These are phyloP conservation scores for Aspergillus hortae DNA, from an alignment of 2,329 filamentous ascomycete species.

Conservation along the genomic window DNA sequence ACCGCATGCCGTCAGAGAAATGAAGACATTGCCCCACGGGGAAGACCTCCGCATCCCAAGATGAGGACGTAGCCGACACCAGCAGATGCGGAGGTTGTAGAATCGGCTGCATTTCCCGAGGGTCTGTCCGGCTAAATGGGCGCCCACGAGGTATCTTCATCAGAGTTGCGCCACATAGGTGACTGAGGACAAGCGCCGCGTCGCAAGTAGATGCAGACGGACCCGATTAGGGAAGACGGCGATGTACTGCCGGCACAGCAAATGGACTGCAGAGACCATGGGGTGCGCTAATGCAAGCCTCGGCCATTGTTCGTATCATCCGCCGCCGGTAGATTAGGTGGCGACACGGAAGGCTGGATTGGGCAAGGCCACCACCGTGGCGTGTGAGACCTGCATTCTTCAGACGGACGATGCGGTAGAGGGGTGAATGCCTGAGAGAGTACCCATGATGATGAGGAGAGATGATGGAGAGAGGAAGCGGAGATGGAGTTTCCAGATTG, in stretches of 20 bases:
- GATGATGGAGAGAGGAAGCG: too few species aligned
- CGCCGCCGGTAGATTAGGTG: neutral
- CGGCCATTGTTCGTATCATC: constrained; percentile 1
- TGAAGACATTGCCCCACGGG: constrained; percentile 2
- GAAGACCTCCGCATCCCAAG: neutral
- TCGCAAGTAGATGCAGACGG: neutral
- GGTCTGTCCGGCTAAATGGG: neutral
- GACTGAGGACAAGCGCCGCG: neutral
- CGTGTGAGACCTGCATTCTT: neutral
- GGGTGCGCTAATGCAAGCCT: neutral
- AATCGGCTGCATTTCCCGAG: neutral
- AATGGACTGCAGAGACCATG: neutral
- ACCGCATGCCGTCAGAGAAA: constrained; percentile 10
- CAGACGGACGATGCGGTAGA: neutral
- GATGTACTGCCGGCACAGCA: neutral
- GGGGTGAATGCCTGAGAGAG: too few species aligned
- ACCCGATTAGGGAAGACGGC: neutral
- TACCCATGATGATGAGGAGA: too few species aligned
- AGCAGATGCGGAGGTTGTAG: neutral
- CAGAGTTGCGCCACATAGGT: neutral
- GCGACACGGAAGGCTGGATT: constrained; percentile 1
- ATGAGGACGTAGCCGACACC: neutral
- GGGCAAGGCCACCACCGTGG: neutral
- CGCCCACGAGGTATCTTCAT: neutral
- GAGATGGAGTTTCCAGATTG: too few species aligned